Percentiles rank a stretch among this genome's conserved stretches.
phyloP scores from a whole-genome alignment of 2,329 filamentous ascomycete genomes.

The Helotiales sp. region DNA sequence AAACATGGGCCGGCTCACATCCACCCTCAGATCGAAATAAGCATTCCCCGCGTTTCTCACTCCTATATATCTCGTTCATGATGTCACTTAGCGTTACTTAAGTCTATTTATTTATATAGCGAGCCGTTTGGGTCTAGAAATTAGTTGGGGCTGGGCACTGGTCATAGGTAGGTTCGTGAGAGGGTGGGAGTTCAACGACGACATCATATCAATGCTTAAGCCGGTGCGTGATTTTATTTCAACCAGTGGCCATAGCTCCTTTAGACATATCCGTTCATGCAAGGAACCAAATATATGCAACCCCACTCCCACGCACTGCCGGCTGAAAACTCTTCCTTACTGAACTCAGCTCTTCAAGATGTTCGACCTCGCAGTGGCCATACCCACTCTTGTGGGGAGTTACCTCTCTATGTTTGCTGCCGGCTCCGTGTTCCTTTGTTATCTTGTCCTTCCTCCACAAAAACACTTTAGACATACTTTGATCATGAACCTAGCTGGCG shows the following conservation, averaged over 20 bases:
- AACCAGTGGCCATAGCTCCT: not conserved
- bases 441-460: slow-evolving; percentile 31
- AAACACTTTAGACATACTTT: slow-evolving; percentile 34
- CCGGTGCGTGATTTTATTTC: too few species aligned
- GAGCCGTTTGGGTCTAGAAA: not conserved
- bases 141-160: not conserved
- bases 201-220: not conserved
- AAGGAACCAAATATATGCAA: not conserved
- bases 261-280: not conserved
- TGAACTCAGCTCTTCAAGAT: slow-evolving; percentile 4
- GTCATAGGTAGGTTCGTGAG: not conserved
- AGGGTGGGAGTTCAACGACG: not conserved
- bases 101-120: not conserved
- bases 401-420: slow-evolving; percentile 30
- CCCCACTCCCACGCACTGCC: not conserved
- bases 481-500: slow-evolving; percentile 32
- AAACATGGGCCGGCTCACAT: not conserved
- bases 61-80: not conserved
- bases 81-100: too few species aligned
- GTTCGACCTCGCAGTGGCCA: slow-evolving; percentile 30
- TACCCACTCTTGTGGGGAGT: slow-evolving; percentile 32
- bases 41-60: not conserved
- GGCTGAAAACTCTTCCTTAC: not conserved
- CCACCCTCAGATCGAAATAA: not conserved
- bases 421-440: slow-evolving; percentile 29